Base-by-base conservation (phyloP, 768 basidiomycete genomes). In the Rhodosporidiobolus sp. region DNA sequence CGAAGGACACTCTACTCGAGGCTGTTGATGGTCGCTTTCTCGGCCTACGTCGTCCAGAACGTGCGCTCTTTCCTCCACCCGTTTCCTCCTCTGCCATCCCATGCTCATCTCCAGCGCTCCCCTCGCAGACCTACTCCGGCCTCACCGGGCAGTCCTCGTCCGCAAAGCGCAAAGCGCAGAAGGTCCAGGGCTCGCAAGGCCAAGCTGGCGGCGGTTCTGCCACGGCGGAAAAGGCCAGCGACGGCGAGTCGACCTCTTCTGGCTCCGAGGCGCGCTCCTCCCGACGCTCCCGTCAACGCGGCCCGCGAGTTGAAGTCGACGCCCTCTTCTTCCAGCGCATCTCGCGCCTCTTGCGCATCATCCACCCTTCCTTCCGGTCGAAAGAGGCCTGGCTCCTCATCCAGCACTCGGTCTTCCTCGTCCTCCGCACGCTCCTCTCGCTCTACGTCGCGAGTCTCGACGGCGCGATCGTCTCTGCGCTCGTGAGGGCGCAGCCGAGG, bases 401-500 rank as follows among this genome's bases (percentile, higher is more conserved):
- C 56, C 89, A 92, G 85, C 94, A 98, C 81, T 91, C 93, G 22
- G 87, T 88, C 78, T 85, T 99, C 68, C 86, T 99, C 65, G 85
- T 98, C 22, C 89, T 91, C 75, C 84, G 95, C 76, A 98, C 95
- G 7, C 88, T 91, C 3, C 89, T 98, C 57, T 94, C 92, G 24
- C 83, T 99, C 26, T 97, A 96, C 79, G 93, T 99, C 59, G 95
- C 95, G 11, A 87, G 90, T 30, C 85, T 98, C 59, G 95, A 98
- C 79, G 95, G 95, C 81, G 54, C 92, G 79, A 97, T 98, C 76
- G 95, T 98, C 9, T 92, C 94, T 7, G 92, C 91, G 58, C 86
- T 99, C 17, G 95, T 99, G 45, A 88, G 93, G 67, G 92, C 90
- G 12, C 87, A 89, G 77, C 87, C 91, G 4, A 76, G 84, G 4